These are phyloP conservation scores for Lagenidium giganteum DNA, from an alignment of 352 stramenopile species.

Conservation along the genomic window DNA sequence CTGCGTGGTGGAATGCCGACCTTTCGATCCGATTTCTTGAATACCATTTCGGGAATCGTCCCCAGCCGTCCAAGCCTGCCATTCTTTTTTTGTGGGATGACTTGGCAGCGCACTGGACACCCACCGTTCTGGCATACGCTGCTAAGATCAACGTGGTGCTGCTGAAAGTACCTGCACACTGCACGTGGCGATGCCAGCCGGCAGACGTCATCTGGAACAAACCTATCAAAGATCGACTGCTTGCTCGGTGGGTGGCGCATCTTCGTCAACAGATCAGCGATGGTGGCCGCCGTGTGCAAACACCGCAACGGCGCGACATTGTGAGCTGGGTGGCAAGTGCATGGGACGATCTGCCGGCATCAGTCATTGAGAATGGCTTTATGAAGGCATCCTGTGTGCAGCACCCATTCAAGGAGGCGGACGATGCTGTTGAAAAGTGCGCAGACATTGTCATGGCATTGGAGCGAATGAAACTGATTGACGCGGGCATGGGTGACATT, in stretches of 20 bases:
- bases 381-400: too few relatives aligned
- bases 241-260: neutral
- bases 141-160: neutral
- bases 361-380: too few relatives aligned
- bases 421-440: too few relatives aligned
- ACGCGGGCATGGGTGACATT: too few relatives aligned
- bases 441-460: too few relatives aligned
- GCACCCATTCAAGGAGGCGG: too few relatives aligned
- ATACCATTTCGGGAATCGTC: slow-evolving; percentile 6
- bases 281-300: too few relatives aligned
- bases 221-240: slow-evolving; percentile 3
- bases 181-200: slow-evolving; percentile 6
- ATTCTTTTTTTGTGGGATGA: slow-evolving; percentile 14
- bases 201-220: slow-evolving; percentile 8
- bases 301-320: too few relatives aligned
- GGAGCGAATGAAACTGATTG: too few relatives aligned
- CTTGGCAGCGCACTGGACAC: slow-evolving; percentile 7
- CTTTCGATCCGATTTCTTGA: slow-evolving; percentile 3
- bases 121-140: neutral
- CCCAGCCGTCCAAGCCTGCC: neutral
- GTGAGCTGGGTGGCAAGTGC: too few relatives aligned
- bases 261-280: too few relatives aligned
- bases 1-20: slow-evolving; percentile 11
- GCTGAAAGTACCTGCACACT: slow-evolving; percentile 1
- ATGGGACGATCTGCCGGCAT: too few relatives aligned